Conservation (phyloP, 2,329 filamentous ascomycete genomes). For the Trichothecium sympodiale region DNA sequence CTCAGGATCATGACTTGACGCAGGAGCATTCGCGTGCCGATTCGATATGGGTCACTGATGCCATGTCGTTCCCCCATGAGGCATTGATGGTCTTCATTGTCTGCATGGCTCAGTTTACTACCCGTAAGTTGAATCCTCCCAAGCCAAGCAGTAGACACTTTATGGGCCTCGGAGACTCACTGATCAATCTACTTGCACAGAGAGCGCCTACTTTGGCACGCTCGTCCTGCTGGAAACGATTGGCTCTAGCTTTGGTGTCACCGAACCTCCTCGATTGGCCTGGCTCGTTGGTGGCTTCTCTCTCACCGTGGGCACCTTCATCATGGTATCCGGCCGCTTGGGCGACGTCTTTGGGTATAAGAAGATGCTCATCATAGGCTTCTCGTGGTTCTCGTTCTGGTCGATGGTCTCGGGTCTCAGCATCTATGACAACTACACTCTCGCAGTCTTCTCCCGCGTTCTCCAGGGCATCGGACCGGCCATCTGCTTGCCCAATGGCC, state of each 20-base stretch:
- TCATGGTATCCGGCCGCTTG: conserved; percentile 43
- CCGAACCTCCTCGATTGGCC: conserved; percentile 30
- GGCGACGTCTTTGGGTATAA: conserved; percentile 49
- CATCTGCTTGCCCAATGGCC: conserved; percentile 49
- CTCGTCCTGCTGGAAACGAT: conserved; percentile 38
- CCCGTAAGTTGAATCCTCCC: conserved; percentile 13
- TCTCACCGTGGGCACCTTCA: conserved; percentile 44
- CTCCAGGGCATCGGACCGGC: conserved; percentile 53
- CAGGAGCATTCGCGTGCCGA: background rate
- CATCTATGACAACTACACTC: conserved; percentile 24
- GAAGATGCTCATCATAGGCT: conserved; percentile 39
- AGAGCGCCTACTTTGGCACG: conserved; percentile 19
- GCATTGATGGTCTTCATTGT: conserved; percentile 28
- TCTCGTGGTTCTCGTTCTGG: conserved; percentile 43
- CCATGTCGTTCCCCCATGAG: conserved; percentile 16
- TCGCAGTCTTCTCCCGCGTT: conserved; percentile 41
- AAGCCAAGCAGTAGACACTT: background rate
- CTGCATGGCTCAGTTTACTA: conserved; percentile 33
- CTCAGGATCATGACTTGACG: background rate
- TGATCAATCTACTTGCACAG: conserved; percentile 10
- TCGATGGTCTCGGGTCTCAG: conserved; percentile 34
- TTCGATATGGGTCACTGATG: conserved; percentile 10
- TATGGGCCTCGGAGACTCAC: background rate
- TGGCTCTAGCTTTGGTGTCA: conserved; percentile 31
- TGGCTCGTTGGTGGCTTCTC: conserved; percentile 50